These are phyloP conservation scores for Colletotrichum musicola DNA, from an alignment of 2,329 filamentous ascomycete species.

Conservation along the genomic window DNA sequence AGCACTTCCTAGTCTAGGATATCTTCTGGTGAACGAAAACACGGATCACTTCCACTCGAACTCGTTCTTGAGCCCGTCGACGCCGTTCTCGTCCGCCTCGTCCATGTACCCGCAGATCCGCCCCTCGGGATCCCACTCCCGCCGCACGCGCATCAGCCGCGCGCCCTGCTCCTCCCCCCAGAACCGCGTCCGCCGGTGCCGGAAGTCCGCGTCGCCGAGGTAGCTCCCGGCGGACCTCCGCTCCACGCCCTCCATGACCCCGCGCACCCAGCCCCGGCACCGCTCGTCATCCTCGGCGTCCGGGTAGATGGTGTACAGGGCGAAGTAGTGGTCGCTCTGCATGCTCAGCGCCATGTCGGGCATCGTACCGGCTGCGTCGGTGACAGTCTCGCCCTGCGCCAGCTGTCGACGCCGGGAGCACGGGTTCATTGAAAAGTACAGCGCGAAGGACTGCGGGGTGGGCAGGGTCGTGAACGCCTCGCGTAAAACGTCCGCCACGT, in stretches of 20 bases:
- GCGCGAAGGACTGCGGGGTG: constrained; percentile 55
- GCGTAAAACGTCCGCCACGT: constrained; percentile 59
- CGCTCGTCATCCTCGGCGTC: constrained; percentile 56
- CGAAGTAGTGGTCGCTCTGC: constrained; percentile 69
- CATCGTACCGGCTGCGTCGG: constrained; percentile 48
- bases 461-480: constrained; percentile 62
- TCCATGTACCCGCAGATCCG: constrained; percentile 57
- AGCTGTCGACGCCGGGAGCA: constrained; percentile 46
- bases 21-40: neutral
- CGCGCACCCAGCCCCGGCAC: constrained; percentile 59
- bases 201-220: constrained; percentile 67
- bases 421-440: constrained; percentile 66
- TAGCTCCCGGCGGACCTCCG: constrained; percentile 61
- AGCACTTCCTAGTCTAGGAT: neutral
- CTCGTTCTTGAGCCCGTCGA: constrained; percentile 56
- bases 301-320: constrained; percentile 65
- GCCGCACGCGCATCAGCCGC: constrained; percentile 57
- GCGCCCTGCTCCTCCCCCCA: constrained; percentile 59
- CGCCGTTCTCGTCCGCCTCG: constrained; percentile 58
- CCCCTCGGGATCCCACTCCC: constrained; percentile 58
- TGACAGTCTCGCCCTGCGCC: neutral
- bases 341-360: constrained; percentile 67
- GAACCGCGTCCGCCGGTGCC: constrained; percentile 58
- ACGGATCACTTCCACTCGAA: constrained; percentile 48
- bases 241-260: constrained; percentile 55